These are phyloP conservation scores for Fusarium succisae DNA, from an alignment of 2,329 filamentous ascomycete genomes.

Conservation along the genomic window DNA sequence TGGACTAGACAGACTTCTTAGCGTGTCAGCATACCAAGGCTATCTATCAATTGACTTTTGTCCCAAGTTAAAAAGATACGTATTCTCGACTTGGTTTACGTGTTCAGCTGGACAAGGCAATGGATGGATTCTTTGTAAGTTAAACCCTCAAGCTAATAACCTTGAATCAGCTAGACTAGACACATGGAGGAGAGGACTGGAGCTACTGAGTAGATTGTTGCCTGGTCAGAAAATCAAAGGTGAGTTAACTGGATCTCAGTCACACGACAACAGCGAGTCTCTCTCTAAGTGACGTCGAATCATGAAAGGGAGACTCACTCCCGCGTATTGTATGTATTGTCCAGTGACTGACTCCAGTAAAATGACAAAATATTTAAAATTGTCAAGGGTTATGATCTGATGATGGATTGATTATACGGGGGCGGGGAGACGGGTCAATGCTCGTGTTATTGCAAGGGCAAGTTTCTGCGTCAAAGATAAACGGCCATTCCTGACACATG, in stretches of 20 bases:
- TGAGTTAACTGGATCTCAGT: not conserved
- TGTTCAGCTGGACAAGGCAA: conserved; percentile 15
- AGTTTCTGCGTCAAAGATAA: conserved; percentile 15
- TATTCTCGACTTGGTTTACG: not conserved
- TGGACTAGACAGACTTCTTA: conserved; percentile 11
- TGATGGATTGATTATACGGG: conserved; percentile 22
- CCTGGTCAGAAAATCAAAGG: conserved; percentile 12
- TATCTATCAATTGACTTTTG: conserved; percentile 6
- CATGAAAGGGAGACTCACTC: conserved; percentile 12
- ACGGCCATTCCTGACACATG: conserved; percentile 10
- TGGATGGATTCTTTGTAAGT: not conserved
- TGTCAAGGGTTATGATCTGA: conserved; percentile 36
- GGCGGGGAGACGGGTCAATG: conserved; percentile 11
- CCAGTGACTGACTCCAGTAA: not conserved
- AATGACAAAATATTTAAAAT: conserved; percentile 18
- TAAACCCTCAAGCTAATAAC: not conserved
- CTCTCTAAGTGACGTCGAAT: conserved; percentile 17
- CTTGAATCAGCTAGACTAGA: conserved; percentile 7
- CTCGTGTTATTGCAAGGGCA: conserved; percentile 16
- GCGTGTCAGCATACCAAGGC: not conserved
- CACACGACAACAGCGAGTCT: conserved; percentile 9
- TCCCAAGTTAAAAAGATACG: not conserved
- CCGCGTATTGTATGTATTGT: not conserved
- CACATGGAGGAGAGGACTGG: not conserved
- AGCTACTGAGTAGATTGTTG: conserved; percentile 1